Base-by-base conservation (phyloP, 805 yeast genomes). In the Zygosaccharomyces siamensis region DNA sequence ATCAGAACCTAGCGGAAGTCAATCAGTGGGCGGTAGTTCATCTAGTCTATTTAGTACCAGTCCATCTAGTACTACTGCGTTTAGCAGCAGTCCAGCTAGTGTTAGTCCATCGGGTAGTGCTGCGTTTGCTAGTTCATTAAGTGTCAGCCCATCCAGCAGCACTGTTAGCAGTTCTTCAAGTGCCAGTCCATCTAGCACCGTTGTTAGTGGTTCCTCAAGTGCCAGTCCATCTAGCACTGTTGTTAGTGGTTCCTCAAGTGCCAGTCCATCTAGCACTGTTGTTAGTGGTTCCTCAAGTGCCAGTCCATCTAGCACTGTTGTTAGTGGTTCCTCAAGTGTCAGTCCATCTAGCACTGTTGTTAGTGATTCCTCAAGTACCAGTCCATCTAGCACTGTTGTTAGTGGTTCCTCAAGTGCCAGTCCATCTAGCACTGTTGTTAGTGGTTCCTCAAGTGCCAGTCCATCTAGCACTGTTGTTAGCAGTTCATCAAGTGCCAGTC, bases 231-330 rank as follows among this genome's bases (percentile, higher is more conserved):
- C 20, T 14, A 32, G 36, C n/a, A n/a, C n/a, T n/a, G n/a, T n/a
- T n/a, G n/a, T n/a, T 14, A 32, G 21, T 21, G 12, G 11, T 7
- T 1, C 26, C 23, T 11, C 18, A 4, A 30, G 14, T 11, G 12
- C 16, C 14, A 10, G n/a, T 30, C 33, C 33, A 30, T 30, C 33
- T 10, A 30, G 33, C 16, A 30, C n/a, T n/a, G n/a, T n/a, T n/a
- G n/a, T n/a, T n/a, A n/a, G n/a, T n/a, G n/a, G n/a, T n/a, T n/a
- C n/a, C n/a, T n/a, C n/a, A n/a, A n/a, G n/a, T n/a, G n/a, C n/a
- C 72, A 72, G 50, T 16, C 32, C n/a, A 16, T n/a, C 21, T n/a
- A 11, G 31, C 16, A n/a, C 33, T 1, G 23, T 21, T 21, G 23
- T 21, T 21, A 21, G 23, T 21, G 23, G 23, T 21, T 21, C 23